Evolutionary conservation across 768 basidiomycete species (phyloP), one percentile per base, ranked within the genome.

Genomic region (Symmetrospora coprosmae): DNA sequence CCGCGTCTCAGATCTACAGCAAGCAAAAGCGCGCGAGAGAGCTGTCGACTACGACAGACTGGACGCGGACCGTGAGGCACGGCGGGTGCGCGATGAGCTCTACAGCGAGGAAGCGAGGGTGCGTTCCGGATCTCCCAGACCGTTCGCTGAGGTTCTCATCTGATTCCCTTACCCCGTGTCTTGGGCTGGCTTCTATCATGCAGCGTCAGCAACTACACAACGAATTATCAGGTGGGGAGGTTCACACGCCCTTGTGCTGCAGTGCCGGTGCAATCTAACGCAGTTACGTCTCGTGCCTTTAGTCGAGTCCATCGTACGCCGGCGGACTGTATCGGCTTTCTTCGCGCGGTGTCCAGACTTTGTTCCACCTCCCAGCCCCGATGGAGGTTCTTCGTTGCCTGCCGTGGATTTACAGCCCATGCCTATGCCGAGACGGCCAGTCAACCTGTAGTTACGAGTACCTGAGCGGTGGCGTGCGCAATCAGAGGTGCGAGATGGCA

Each of bases 201-300:
- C 43, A 58, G 55, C 38, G 55, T 19, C 55, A 58, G 43, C 55
- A 58, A 47, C 21, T 58, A 27, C 55, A 58, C 28, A 58, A 58
- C 41, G 55, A 58, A 25, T 43, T 58, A 13, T 41, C 55, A 46
- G 55, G 55, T 58, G 28, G 13, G 37, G 2, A 58, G 25, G 19
- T 27, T 39, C 7, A n/a, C 30, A 16, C 6, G 28, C 30, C 13
- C n/a, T n/a, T n/a, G n/a, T n/a, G n/a, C 17, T 46, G 45, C 45
- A 46, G 27, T 23, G n/a, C n/a, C n/a, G n/a, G n/a, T n/a, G n/a
- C 11, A 46, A 23, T n/a, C 41, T 45, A n/a, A 45, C 41, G 17
- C 6, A 21, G 41, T 7, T 27, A n/a, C 41, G 7, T n/a, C 19
- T n/a, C 7, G 17, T 45, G 11, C 27, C 17, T 45, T 45, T 4